Conservation (phyloP, 805 yeast species). For the Candida schatavii region DNA sequence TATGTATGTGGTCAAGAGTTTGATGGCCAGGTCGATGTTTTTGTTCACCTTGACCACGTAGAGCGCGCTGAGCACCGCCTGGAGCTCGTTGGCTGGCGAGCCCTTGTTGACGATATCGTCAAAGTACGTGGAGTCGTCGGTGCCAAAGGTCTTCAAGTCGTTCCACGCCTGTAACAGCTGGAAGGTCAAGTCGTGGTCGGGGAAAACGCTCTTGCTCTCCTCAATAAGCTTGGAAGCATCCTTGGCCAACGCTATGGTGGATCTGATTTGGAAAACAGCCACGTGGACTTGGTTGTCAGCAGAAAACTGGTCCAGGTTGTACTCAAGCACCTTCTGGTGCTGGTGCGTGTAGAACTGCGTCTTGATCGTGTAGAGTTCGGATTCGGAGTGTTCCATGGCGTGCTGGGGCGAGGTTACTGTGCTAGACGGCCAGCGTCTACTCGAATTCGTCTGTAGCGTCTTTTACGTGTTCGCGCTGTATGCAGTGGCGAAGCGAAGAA, state of each 20-base stretch:
- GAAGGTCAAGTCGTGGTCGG: conserved; percentile 29
- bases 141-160: conserved; percentile 41
- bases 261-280: conserved; percentile 40
- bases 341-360: conserved; percentile 64
- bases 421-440: too few relatives aligned
- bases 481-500: too few relatives aligned
- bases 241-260: conserved; percentile 32
- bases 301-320: conserved; percentile 37
- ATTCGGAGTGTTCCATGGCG: conserved; percentile 39
- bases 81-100: conserved; percentile 34
- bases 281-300: conserved; percentile 35
- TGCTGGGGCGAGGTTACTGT: too few relatives aligned
- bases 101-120: conserved; percentile 27
- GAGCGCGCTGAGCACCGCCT: conserved; percentile 39
- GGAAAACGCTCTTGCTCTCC: conserved; percentile 28
- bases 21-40: conserved; percentile 37
- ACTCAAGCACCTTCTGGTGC: conserved; percentile 42
- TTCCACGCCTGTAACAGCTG: conserved; percentile 41
- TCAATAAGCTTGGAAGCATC: conserved; percentile 42
- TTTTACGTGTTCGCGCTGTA: too few relatives aligned
- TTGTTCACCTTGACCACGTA: conserved; percentile 35
- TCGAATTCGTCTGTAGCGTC: too few relatives aligned
- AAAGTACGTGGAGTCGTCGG: conserved; percentile 41
- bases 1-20: conserved; percentile 27
- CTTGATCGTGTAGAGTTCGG: conserved; percentile 52